A percentile compares a stretch with the other conserved stretches of the same genome.
These are phyloP conservation scores for Fusarium sp. DNA, from an alignment of 2,329 filamentous ascomycete genomes.

Conservation along the genomic window DNA sequence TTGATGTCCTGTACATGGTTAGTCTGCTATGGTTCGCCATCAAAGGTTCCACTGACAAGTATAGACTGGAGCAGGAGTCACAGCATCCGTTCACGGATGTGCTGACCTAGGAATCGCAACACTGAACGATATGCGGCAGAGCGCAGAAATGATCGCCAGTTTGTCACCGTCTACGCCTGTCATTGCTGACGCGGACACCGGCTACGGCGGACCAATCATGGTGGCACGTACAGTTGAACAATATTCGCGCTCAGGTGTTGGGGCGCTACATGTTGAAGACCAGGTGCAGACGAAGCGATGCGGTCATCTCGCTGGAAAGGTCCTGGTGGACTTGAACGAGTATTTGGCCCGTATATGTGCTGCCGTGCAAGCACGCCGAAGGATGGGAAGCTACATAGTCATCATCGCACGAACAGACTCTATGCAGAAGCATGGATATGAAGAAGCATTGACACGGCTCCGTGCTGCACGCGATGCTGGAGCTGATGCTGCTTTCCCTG, in stretches of 20 bases:
- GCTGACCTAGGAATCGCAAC: constrained; percentile 7
- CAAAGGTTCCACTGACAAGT: neutral
- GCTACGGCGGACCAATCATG: constrained; percentile 5
- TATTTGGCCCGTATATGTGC: neutral
- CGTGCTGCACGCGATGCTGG: neutral
- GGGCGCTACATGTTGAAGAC: constrained; percentile 3
- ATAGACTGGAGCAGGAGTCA: constrained; percentile 5
- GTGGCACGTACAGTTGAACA: constrained; percentile 9
- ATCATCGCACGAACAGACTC: constrained; percentile 3
- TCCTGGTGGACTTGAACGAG: neutral
- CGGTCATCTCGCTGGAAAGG: neutral
- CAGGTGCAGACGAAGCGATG: constrained; percentile 4
- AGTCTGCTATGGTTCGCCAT: neutral
- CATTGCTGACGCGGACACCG: neutral
- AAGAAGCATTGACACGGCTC: neutral
- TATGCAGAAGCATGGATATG: constrained; percentile 6
- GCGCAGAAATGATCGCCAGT: constrained; percentile 4
- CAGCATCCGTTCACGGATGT: neutral
- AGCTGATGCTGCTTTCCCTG: neutral
- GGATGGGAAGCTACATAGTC: neutral
- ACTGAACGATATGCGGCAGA: constrained; percentile 7
- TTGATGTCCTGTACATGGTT: constrained; percentile 5
- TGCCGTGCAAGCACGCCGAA: constrained; percentile 1
- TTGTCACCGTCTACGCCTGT: neutral
- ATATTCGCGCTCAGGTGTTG: constrained; percentile 7